These are phyloP conservation scores for Grosmannia huntii DNA, from an alignment of 2,329 filamentous ascomycete species.

Conservation along the genomic window DNA sequence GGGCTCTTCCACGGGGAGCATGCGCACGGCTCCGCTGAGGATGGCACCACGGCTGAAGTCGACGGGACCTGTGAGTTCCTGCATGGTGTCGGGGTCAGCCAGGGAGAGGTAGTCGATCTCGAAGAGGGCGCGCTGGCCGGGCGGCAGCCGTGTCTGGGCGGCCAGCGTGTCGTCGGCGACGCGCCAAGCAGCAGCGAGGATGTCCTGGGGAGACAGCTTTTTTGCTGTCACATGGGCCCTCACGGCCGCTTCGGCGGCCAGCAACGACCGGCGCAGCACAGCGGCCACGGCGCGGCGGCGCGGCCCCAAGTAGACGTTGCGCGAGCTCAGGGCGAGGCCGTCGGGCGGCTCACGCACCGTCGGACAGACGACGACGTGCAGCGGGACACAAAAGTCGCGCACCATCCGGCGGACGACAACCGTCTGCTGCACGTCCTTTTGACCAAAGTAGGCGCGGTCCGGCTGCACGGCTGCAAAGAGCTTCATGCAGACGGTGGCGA, in stretches of 20 bases:
- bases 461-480: conserved; percentile 73
- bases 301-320: conserved; percentile 82
- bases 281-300: conserved; percentile 59
- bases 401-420: conserved; percentile 81
- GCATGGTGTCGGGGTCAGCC: conserved; percentile 70
- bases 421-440: conserved; percentile 96
- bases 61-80: conserved; percentile 50
- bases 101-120: conserved; percentile 90
- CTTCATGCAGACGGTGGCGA: conserved; percentile 94
- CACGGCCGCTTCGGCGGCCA: conserved; percentile 46
- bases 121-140: conserved; percentile 52
- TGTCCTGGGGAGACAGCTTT: conserved; percentile 15
- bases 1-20: conserved; percentile 65
- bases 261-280: conserved; percentile 57
- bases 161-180: conserved; percentile 41
- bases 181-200: conserved; percentile 59
- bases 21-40: conserved; percentile 80
- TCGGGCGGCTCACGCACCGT: conserved; percentile 64
- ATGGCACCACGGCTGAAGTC: conserved; percentile 64
- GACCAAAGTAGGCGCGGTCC: conserved; percentile 80
- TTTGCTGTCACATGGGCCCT: background rate
- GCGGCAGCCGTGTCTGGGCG: conserved; percentile 48
- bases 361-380: conserved; percentile 57
- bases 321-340: conserved; percentile 79
- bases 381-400: conserved; percentile 71